Evolutionary conservation across 805 yeast species (phyloP), one percentile per base, ranked within the genome.

Genomic region (Ogataea thermomethanolica): DNA sequence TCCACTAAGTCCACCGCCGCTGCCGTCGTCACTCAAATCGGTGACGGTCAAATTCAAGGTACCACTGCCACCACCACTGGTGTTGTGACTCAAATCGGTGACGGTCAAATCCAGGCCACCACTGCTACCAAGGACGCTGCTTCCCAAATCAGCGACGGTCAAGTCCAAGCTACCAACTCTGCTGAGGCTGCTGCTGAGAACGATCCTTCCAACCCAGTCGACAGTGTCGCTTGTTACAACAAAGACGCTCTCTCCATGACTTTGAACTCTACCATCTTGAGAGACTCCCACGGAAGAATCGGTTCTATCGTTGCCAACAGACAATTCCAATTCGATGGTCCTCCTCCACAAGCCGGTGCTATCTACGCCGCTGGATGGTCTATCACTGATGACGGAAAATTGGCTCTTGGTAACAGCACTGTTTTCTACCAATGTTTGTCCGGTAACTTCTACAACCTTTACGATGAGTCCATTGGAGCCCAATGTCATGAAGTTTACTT

Each of bases 271-370:
- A 59, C 71, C 33, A 55, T 70, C 31, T 65, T 76, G 55, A 67
- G 58, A 13, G 80, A 75, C 52, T 48, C 65, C 15, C 43, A 59
- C 35, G 77, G 76, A 45, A 72, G 80, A 70, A 62, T 75, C 45
- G 80, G 80, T 50, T 73, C 79, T 30, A 74, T 75, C 61, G 80
- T 75, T 51, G 78, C 79, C 45, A 74, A 74, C 74, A 70, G 77
- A 67, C 81, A 76, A 63, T 76, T 76, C 74, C 81, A 76, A 64
- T 76, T 76, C 53, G 81, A 76, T 56, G 81, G 81, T 56, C 80
- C 80, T 42, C 79, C 79, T 62, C 81, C 81, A 49, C 81, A 76
- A 64, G 81, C 75, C 37, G 76, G 76, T 62, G 68, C 76, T 32
- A 69, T 70, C 39, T 67, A 71, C 52, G 77, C 77, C 51, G 74